Evolutionary conservation across 2,329 filamentous ascomycete genomes (phyloP).

Genomic region (Fusarium piperis): DNA sequence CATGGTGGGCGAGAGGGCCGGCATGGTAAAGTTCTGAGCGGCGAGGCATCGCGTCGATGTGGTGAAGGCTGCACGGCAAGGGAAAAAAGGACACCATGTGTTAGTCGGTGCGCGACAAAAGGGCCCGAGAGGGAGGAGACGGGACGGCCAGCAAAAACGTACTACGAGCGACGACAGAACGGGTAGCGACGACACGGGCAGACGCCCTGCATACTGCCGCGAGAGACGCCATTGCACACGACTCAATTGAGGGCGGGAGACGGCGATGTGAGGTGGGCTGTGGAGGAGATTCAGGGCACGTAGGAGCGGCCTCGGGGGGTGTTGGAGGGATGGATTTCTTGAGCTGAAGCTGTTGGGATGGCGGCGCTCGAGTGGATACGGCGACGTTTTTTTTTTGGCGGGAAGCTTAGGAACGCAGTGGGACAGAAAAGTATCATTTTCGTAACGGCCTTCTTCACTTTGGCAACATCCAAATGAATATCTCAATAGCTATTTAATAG

Average conservation of each 20-base stretch:
- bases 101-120: slow-evolving; percentile 41
- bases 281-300: slow-evolving; percentile 30
- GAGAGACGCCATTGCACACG: slow-evolving; percentile 70
- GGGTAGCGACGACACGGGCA: slow-evolving; percentile 62
- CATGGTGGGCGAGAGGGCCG: slow-evolving; percentile 91
- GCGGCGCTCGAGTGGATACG: slow-evolving; percentile 42
- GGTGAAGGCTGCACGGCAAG: slow-evolving; percentile 64
- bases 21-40: slow-evolving; percentile 91
- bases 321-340: slow-evolving; percentile 35
- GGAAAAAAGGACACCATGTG: slow-evolving; percentile 2
- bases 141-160: slow-evolving; percentile 42
- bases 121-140: slow-evolving; percentile 31
- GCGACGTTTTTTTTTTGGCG: slow-evolving; percentile 47
- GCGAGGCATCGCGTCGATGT: slow-evolving; percentile 71
- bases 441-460: background rate
- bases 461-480: background rate
- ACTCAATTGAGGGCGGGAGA: slow-evolving; percentile 41
- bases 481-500: background rate
- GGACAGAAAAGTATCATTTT: slow-evolving; percentile 9
- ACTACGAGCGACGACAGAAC: slow-evolving; percentile 67
- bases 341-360: slow-evolving; percentile 48
- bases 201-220: slow-evolving; percentile 71
- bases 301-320: slow-evolving; percentile 35
- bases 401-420: slow-evolving; percentile 18
- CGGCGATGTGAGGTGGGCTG: slow-evolving; percentile 17